Base-by-base conservation (phyloP, 2,329 filamentous ascomycete genomes). In the Chrysoporthe deuterocubensis region DNA sequence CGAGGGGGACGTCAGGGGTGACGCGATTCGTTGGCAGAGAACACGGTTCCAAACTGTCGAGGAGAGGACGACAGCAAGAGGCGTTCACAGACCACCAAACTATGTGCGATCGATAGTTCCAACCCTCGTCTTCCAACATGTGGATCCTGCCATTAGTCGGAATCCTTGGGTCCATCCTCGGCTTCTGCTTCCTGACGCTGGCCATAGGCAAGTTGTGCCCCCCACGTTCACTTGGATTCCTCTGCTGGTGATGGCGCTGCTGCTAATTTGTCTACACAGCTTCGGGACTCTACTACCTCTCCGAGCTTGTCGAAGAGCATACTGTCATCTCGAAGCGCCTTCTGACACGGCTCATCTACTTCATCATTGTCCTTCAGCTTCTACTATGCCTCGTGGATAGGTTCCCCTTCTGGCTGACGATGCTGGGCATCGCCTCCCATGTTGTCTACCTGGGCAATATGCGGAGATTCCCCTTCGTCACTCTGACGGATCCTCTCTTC, bases 251-350 rank as follows among this genome's bases (percentile, higher is more conserved):
- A 44, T 58, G 5, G n/a, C 52, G 48, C 37, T 32, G 48, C 37
- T 32, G 42, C 65, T 67, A 43, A 67, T n/a, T 43, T 63, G 57
- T n/a, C 46, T 7, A 43, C 58, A 60, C 75, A 93, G 96, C 96
- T 50, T 97, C 94, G n/a, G 96, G 96, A 48, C 89, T 99, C 37
- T 99, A 99, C 83, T 99, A 99, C 79, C 90, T 99, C 65, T 97
- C 95, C 34, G 96, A 99, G 79, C 89, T 98, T 16, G 96, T 99
- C 70, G 96, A 99, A 81, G 96, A 99, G 79, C 95, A 99, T 77
- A 97, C 95, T 4, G 95, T 98, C 13, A 81, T 97, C 71, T 92
- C 94, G 14, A 97, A 97, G 78, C 92, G 91, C 67, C 83, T 97
- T n/a, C 85, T 99, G 64, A 91, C 87, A 44, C 90, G 89, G 54